Conservation (phyloP, 1,284 basidiomycete species). For the Ganoderma meredithae region DNA sequence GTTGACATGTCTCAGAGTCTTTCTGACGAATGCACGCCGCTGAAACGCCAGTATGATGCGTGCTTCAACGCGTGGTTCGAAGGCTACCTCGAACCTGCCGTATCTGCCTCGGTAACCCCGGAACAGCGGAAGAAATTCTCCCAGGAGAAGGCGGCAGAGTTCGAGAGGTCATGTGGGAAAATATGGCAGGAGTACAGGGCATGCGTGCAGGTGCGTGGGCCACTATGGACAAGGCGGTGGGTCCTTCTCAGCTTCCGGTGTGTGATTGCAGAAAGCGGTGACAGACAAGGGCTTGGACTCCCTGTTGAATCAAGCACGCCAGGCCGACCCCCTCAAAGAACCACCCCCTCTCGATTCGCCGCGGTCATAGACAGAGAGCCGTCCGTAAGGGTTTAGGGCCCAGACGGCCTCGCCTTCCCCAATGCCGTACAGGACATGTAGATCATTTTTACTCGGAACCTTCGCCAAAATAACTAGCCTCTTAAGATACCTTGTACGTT, state of each 20-base stretch:
- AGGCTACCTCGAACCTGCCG: constrained; percentile 87
- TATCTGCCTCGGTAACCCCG: constrained; percentile 47
- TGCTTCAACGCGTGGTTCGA: constrained; percentile 99
- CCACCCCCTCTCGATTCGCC: constrained; percentile 40
- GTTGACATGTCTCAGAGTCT: constrained; percentile 73
- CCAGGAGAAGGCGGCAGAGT: constrained; percentile 76
- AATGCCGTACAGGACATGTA: not conserved
- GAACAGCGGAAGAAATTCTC: constrained; percentile 56
- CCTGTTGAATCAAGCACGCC: constrained; percentile 80
- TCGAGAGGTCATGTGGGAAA: constrained; percentile 82
- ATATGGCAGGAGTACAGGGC: constrained; percentile 81
- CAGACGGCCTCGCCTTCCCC: not conserved
- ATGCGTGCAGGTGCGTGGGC: constrained; percentile 73
- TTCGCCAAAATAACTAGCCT: not conserved
- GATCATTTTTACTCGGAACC: not conserved
- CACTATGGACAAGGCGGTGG: not conserved
- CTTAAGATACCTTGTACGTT: not conserved
- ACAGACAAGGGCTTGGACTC: constrained; percentile 79
- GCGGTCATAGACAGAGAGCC: constrained; percentile 1
- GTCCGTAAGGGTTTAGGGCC: not conserved
- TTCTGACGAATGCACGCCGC: constrained; percentile 83
- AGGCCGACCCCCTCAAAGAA: constrained; percentile 80
- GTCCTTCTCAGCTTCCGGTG: not conserved
- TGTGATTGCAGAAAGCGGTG: constrained; percentile 74
- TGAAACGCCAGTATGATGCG: constrained; percentile 89